Conservation (phyloP, 768 basidiomycete genomes). For the Rubroboletus satanas region DNA sequence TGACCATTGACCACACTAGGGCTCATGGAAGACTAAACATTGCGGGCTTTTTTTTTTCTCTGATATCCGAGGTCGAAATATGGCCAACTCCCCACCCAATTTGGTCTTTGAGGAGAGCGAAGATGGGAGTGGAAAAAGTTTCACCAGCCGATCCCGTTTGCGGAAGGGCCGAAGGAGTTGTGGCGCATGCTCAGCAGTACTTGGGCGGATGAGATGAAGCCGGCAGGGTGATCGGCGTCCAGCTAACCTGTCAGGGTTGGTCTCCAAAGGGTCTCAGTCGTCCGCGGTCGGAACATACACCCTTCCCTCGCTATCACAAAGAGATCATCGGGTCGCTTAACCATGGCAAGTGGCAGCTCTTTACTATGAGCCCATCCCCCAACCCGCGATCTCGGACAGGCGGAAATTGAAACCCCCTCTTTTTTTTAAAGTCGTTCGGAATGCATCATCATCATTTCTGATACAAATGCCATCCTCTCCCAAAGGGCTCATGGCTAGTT, state of each 20-base stretch:
- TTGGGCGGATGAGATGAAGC: no score
- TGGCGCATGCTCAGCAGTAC: not conserved
- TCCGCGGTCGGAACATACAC: no score
- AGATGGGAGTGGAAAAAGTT: no score
- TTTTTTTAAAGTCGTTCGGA: not conserved
- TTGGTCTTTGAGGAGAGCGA: no score
- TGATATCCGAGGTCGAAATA: not conserved
- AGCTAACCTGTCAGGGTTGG: no score
- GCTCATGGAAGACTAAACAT: not conserved
- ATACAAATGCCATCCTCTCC: not conserved
- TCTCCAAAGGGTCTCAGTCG: no score
- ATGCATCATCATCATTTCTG: not conserved
- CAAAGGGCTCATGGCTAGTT: no score
- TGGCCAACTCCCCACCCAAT: not conserved
- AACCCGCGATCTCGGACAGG: not conserved
- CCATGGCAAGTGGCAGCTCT: not conserved
- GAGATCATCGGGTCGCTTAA: not conserved
- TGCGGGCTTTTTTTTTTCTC: not conserved
- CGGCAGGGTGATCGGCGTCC: no score
- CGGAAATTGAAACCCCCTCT: conserved; percentile 6
- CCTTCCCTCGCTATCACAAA: not conserved
- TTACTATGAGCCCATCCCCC: not conserved
- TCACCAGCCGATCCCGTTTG: not conserved
- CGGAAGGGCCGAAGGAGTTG: no score
- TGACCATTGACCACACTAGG: conserved; percentile 5